A percentile compares a stretch with the other conserved stretches of the same genome.
phyloP scores from a whole-genome alignment of 1,139 yeast species.

The Saccharomyces pastorianus region DNA sequence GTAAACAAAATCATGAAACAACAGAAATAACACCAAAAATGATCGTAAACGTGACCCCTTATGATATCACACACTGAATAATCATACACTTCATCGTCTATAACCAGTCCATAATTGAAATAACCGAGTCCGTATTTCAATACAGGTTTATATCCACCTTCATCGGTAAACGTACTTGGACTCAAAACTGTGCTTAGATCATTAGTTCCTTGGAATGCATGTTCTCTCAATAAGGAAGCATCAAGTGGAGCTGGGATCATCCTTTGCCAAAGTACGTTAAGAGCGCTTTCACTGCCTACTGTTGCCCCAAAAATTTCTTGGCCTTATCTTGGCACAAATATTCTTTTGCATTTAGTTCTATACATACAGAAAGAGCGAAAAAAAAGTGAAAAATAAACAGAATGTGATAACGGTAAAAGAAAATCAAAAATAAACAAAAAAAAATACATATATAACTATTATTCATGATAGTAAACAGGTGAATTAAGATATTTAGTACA shows the following conservation, averaged over 20 bases:
- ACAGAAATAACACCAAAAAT: slow-evolving; percentile 17
- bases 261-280: slow-evolving; percentile 2
- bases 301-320: background rate
- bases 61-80: slow-evolving; percentile 13
- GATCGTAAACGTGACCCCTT: slow-evolving; percentile 20
- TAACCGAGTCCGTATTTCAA: slow-evolving; percentile 30
- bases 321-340: background rate
- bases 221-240: slow-evolving; percentile 32
- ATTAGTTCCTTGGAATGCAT: slow-evolving; percentile 29
- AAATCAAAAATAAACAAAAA: background rate
- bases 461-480: background rate
- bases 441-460: background rate
- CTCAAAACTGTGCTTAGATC: slow-evolving; percentile 25
- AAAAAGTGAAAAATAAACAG: background rate
- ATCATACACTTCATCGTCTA: slow-evolving; percentile 18
- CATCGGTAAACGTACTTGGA: slow-evolving; percentile 21
- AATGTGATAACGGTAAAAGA: background rate
- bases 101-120: slow-evolving; percentile 27
- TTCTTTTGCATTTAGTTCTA: background rate
- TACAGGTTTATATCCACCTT: slow-evolving; percentile 28
- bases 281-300: background rate
- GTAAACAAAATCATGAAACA: slow-evolving; percentile 10
- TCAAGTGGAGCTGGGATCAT: slow-evolving; percentile 33
- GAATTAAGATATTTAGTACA: background rate
- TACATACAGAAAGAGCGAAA: background rate